Percentiles rank a stretch among this genome's conserved stretches.
Conservation (phyloP, 345 rosid genomes). For the Eucalyptus virginea region DNA sequence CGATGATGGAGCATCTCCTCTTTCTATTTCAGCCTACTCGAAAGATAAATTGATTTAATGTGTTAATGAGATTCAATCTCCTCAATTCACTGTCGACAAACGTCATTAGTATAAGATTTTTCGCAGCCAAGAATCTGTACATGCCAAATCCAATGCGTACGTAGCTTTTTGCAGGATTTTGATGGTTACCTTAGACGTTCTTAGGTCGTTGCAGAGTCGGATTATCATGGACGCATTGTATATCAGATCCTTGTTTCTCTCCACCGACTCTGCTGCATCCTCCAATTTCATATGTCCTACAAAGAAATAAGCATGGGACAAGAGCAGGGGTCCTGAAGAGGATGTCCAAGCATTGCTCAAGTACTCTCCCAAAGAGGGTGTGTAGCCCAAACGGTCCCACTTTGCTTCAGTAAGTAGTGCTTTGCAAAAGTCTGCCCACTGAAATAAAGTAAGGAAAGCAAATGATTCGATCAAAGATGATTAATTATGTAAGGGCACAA, state of each 20-base stretch:
- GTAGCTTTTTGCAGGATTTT: background rate
- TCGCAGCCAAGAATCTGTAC: background rate
- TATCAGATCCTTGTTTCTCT: constrained; percentile 6
- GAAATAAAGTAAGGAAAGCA: background rate
- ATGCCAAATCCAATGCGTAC: background rate
- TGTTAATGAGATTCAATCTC: background rate
- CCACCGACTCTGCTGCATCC: background rate
- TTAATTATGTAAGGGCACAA: background rate
- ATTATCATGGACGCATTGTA: constrained; percentile 19
- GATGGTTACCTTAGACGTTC: constrained; percentile 21
- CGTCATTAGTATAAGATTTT: background rate
- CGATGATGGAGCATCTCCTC: constrained; percentile 45
- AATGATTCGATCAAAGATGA: background rate
- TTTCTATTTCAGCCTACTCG: constrained; percentile 31
- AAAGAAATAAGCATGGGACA: constrained; percentile 9
- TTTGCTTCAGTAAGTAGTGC: constrained; percentile 35
- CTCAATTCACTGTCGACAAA: background rate
- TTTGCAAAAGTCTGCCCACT: constrained; percentile 51
- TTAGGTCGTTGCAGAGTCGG: constrained; percentile 39
- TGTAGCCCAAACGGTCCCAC: constrained; percentile 19
- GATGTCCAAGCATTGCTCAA: constrained; percentile 28
- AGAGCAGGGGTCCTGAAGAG: constrained; percentile 22
- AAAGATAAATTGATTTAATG: background rate
- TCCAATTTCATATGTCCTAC: background rate
- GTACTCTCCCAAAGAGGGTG: constrained; percentile 29